Evolutionary conservation across 306 rosid species (phyloP).

Genomic region (Fragaria vesca): DNA sequence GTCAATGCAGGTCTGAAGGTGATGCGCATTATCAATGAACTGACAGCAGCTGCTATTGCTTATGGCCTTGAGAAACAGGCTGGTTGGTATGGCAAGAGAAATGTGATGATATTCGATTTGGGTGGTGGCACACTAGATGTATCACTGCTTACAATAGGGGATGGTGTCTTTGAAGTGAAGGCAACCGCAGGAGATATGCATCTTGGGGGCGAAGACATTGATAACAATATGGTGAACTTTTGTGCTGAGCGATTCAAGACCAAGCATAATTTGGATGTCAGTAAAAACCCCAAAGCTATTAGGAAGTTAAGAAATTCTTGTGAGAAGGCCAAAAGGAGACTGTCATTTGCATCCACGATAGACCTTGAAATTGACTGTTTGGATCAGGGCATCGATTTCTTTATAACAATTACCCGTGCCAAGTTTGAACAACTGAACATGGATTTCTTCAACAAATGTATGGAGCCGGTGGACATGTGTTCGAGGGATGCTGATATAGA

Average conservation of each 20-base stretch:
- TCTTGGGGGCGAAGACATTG: not conserved
- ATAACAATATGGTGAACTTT: not conserved
- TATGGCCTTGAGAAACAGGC: not conserved
- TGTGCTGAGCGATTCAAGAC: not conserved
- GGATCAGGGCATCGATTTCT: not conserved
- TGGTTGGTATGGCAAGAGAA: not conserved
- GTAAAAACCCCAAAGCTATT: not conserved
- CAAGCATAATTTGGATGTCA: not conserved
- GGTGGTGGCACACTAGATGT: not conserved
- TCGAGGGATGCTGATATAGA: not conserved
- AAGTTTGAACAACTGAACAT: not conserved
- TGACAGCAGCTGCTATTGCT: not conserved
- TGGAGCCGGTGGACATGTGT: not conserved
- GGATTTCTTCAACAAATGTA: not conserved
- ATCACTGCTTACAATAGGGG: not conserved
- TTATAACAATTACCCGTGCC: not conserved
- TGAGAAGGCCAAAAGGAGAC: not conserved
- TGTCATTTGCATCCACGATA: not conserved
- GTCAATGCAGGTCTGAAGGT: not conserved
- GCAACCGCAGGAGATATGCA: not conserved
- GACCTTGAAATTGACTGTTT: not conserved
- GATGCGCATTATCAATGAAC: not conserved
- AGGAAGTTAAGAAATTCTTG: slow-evolving; percentile 4
- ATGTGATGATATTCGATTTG: not conserved
- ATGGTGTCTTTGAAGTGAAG: not conserved